Evolutionary conservation across 2,329 filamentous ascomycete species (phyloP).

Genomic region (Metarhizium album): DNA sequence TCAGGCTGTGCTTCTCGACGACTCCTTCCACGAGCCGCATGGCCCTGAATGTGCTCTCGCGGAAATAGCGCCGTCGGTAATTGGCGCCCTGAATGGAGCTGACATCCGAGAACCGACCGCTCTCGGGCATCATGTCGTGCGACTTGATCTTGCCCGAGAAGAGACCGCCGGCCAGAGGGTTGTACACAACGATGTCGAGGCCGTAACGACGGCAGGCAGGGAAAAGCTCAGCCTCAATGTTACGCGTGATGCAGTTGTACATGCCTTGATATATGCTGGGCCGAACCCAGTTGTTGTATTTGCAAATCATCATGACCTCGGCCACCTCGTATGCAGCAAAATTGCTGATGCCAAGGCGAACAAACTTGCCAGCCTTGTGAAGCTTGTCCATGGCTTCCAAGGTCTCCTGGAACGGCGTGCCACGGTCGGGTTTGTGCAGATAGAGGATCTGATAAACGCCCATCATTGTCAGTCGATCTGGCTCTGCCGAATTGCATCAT

Average conservation of each 20-base stretch:
- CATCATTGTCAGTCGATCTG: background rate
- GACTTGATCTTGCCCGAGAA: conserved; percentile 73
- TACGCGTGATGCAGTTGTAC: conserved; percentile 73
- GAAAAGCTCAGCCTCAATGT: conserved; percentile 65
- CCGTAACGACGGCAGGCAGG: conserved; percentile 65
- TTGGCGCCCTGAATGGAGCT: conserved; percentile 37
- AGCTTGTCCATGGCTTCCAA: conserved; percentile 67
- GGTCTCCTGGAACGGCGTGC: conserved; percentile 67
- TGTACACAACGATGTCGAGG: conserved; percentile 71
- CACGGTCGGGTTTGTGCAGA: conserved; percentile 39
- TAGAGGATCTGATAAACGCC: conserved; percentile 22
- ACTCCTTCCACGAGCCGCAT: conserved; percentile 58
- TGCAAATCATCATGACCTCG: conserved; percentile 70
- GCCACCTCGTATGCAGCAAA: conserved; percentile 82
- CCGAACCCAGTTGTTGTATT: conserved; percentile 68
- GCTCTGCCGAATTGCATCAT: background rate
- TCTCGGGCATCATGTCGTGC: conserved; percentile 46
- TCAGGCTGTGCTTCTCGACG: conserved; percentile 55
- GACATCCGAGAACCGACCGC: conserved; percentile 59
- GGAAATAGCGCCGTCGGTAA: conserved; percentile 64
- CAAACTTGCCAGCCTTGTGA: conserved; percentile 79
- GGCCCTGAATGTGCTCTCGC: conserved; percentile 51
- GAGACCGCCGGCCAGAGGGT: conserved; percentile 70
- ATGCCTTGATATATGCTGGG: conserved; percentile 81
- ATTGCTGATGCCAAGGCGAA: conserved; percentile 69